Base-by-base conservation (phyloP, 2,329 filamentous ascomycete genomes). In the Fusarium fujikuroi region DNA sequence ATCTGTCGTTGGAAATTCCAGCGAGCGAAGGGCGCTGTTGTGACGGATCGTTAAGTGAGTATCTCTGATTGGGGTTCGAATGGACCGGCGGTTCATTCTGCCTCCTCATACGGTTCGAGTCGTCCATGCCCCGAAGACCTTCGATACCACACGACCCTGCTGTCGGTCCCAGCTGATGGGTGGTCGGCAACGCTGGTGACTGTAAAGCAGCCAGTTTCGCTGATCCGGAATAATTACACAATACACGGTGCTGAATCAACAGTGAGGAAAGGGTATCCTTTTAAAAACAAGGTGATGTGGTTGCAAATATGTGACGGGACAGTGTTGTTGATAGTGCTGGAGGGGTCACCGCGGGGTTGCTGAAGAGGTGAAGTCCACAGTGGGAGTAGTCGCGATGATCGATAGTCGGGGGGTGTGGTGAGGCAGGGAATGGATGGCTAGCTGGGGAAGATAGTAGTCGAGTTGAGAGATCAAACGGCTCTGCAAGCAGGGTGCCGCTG, bases 81-180 rank as follows among this genome's bases (percentile, higher is more conserved):
- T 92, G 91, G 83, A 88, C 85, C 81, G 90, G 87, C 84, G 88
- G 87, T 84, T 93, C 92, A 88, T 92, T 90, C 86, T 92, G 92
- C 88, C 92, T 92, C 86, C 91, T 88, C 80, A 90, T 87, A 81
- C 89, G 90, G 83, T 89, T 89, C 85, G 91, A 90, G 84, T 92
- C 91, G 87, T 95, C 93, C 93, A 96, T 96, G 81, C 90, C 91
- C 84, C 83, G 81, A 85, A 86, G 81, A 79, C 85, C 83, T 81
- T 84, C 82, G 82, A 86, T 83, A 79, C 83, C 81, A 83, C 85
- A 84, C 82, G 86, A 84, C 84, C 84, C 85, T 84, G 87, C 83
- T 83, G 85, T 85, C 83, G 88, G 86, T 86, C 89, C 87, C 81
- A 89, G 86, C 86, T 88, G 88, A 85, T 89, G 87, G 85, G 87